Evolutionary conservation across 164 flowering plant genomes (phyloP).

Genomic region (Saururus chinensis): DNA sequence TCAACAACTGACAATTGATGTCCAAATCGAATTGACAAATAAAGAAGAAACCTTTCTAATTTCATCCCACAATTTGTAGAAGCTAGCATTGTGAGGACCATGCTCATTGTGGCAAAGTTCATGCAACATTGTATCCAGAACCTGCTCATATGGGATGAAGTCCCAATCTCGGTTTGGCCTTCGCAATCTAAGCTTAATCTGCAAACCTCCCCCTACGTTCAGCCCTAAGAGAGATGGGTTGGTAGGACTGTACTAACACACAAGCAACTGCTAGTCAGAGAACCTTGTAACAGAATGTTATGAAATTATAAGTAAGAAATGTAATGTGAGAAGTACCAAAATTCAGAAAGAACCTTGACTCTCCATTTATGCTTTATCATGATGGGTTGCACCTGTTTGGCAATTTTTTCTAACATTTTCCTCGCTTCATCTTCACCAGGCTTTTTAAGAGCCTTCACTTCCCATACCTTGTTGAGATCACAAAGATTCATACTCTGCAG

Average conservation of each 20-base stretch:
- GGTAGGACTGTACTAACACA: constrained; percentile 42
- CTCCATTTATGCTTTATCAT: constrained; percentile 85
- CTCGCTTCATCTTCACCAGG: constrained; percentile 58
- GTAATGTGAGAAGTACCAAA: constrained; percentile 37
- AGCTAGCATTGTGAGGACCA: constrained; percentile 85
- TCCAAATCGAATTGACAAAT: no score
- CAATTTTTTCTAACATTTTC: constrained; percentile 54
- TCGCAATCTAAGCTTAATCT: constrained; percentile 75
- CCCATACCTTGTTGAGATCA: constrained; percentile 86
- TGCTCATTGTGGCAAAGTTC: constrained; percentile 89
- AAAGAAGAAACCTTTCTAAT: constrained; percentile 53
- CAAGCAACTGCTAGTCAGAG: neutral
- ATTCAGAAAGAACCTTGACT: constrained; percentile 83
- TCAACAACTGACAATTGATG: no score
- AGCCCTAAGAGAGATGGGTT: constrained; percentile 64
- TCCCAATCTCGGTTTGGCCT: constrained; percentile 61
- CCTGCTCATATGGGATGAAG: constrained; percentile 61
- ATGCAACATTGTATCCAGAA: constrained; percentile 95
- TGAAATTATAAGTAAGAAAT: neutral
- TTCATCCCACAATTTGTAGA: constrained; percentile 96
- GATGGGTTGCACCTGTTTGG: constrained; percentile 92
- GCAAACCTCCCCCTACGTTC: constrained; percentile 73
- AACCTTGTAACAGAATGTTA: no score
- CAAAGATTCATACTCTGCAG: constrained; percentile 36
- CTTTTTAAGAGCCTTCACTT: constrained; percentile 67